A percentile compares a stretch with the other conserved stretches of the same genome.
These are phyloP conservation scores for Corchorus olitorius DNA, from an alignment of 345 rosid genomes.

Conservation along the genomic window DNA sequence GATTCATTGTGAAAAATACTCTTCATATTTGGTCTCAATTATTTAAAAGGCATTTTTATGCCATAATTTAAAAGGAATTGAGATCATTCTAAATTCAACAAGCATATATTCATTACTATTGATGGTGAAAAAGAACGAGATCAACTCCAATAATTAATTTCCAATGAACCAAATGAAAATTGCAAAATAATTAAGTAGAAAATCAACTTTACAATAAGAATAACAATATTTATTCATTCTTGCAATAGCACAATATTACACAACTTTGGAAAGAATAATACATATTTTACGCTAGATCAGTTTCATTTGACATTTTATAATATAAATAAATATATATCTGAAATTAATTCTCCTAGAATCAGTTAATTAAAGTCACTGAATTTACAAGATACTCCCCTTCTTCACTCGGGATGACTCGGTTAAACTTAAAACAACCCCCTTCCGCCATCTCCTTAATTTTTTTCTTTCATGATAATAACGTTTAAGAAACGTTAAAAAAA, in stretches of 20 bases:
- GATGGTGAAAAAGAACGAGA: too few species aligned
- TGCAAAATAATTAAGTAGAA: not conserved
- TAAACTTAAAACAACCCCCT: conserved; percentile 11
- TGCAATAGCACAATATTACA: not conserved
- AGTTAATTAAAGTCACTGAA: conserved; percentile 22
- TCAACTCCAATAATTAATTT: too few species aligned
- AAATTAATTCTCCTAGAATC: conserved; percentile 23
- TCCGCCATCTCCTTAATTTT: conserved; percentile 39
- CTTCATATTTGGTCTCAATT: too few species aligned
- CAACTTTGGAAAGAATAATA: not conserved
- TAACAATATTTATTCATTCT: not conserved
- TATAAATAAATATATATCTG: not conserved
- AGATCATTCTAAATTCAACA: too few species aligned
- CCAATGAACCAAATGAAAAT: too few species aligned
- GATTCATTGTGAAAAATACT: too few species aligned
- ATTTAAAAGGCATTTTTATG: too few species aligned
- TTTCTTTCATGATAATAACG: not conserved
- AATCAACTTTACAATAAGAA: not conserved
- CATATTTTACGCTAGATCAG: not conserved
- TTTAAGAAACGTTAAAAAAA: conserved; percentile 3
- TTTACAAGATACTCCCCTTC: conserved; percentile 32
- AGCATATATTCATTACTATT: too few species aligned
- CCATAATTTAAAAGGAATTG: too few species aligned
- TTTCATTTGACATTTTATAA: not conserved
- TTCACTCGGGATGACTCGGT: conserved; percentile 47